Conservation (phyloP, 805 yeast species). For the Zygosaccharomyces bisporus region DNA sequence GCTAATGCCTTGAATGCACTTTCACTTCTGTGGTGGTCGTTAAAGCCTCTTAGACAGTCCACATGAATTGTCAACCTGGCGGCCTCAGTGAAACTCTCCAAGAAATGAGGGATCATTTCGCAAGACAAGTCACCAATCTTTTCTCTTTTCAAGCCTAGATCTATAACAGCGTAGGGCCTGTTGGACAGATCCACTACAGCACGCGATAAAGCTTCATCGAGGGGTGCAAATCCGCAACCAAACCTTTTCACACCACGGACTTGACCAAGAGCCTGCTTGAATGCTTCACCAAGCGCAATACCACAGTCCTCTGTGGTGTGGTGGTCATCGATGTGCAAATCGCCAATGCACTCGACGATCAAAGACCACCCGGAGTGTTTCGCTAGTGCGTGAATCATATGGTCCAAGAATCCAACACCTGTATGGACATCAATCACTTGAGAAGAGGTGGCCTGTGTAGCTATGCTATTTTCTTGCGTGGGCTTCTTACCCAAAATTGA, state of each 20-base stretch:
- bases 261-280: constrained; percentile 84
- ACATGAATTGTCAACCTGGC: constrained; percentile 91
- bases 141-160: constrained; percentile 86
- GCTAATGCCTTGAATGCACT: constrained; percentile 96
- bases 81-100: constrained; percentile 90
- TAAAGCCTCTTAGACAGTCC: constrained; percentile 87
- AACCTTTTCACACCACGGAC: constrained; percentile 89
- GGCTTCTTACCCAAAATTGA: constrained; percentile 46
- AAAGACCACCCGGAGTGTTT: constrained; percentile 97
- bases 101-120: constrained; percentile 97
- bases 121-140: constrained; percentile 87
- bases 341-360: constrained; percentile 86
- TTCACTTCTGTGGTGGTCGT: constrained; percentile 96
- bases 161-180: constrained; percentile 87
- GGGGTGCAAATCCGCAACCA: constrained; percentile 90
- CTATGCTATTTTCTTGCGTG: constrained; percentile 46
- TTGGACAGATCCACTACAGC: constrained; percentile 96
- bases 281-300: constrained; percentile 84
- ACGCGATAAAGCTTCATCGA: constrained; percentile 92
- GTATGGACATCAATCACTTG: constrained; percentile 81
- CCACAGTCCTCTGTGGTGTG: constrained; percentile 96
- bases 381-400: constrained; percentile 95
- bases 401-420: constrained; percentile 94
- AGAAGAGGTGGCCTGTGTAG: constrained; percentile 62
- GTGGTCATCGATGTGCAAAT: constrained; percentile 93